Evolutionary conservation across 768 basidiomycete species (phyloP).

Genomic region (Tulasnella sp.): DNA sequence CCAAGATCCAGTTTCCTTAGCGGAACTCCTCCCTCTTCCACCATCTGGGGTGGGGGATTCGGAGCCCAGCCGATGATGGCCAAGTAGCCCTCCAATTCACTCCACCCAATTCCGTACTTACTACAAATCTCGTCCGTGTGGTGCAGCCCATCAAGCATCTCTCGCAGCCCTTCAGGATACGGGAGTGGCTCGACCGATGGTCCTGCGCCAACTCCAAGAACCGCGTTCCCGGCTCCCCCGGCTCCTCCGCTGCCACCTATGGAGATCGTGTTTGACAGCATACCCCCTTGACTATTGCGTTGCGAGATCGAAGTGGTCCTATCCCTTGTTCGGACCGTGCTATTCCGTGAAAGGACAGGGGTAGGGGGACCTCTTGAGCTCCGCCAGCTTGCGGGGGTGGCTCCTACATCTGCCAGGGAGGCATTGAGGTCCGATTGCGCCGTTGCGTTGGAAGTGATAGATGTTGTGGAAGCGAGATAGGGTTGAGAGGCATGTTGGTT

Average conservation of each 20-base stretch:
- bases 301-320: neutral
- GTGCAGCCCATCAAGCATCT: conserved; percentile 78
- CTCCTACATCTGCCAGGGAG: neutral
- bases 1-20: conserved; percentile 55
- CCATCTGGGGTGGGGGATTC: conserved; percentile 39
- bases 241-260: neutral
- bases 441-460: conserved; percentile 6
- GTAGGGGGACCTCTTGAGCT: neutral
- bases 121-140: conserved; percentile 87
- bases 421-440: neutral
- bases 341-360: neutral
- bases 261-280: neutral
- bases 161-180: conserved; percentile 29
- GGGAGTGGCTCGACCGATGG: conserved; percentile 12
- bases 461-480: conserved; percentile 11
- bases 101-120: conserved; percentile 77
- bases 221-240: neutral
- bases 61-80: conserved; percentile 20
- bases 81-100: conserved; percentile 55
- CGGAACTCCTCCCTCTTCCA: conserved; percentile 41
- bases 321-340: neutral
- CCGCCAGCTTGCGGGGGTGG: neutral
- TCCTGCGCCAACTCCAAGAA: neutral
- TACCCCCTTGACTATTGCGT: neutral
- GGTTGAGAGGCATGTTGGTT: conserved; percentile 10